phyloP scores from a whole-genome alignment of 108 stramenopile genomes.

The Nitzschia palea region DNA sequence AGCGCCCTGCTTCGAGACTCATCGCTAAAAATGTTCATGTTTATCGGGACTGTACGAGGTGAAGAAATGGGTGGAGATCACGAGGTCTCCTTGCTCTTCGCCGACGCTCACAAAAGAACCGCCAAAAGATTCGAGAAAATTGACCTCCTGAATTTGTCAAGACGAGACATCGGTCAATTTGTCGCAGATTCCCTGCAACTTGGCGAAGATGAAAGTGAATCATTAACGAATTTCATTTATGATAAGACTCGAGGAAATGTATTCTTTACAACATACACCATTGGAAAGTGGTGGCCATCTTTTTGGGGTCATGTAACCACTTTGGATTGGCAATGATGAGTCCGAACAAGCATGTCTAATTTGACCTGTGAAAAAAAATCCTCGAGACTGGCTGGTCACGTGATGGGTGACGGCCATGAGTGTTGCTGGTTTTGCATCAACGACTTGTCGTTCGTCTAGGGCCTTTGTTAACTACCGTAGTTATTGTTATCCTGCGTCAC shows the following conservation, averaged over 20 bases:
- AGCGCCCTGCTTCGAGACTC: conserved; percentile 20
- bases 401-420: no score
- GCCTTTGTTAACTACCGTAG: no score
- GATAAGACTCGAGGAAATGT: conserved; percentile 36
- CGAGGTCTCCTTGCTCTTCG: conserved; percentile 3
- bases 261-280: conserved; percentile 34
- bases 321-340: no score
- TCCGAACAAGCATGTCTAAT: no score
- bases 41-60: conserved; percentile 24
- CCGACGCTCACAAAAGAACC: not conserved
- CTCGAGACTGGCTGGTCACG: no score
- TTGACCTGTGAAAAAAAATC: no score
- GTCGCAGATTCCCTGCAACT: conserved; percentile 27
- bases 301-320: no score
- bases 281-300: no score
- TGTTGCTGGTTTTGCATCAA: no score
- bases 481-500: no score
- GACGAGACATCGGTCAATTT: conserved; percentile 21
- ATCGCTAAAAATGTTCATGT: conserved; percentile 16
- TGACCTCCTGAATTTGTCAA: conserved; percentile 20
- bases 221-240: conserved; percentile 25
- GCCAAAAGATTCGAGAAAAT: conserved; percentile 18
- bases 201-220: not conserved
- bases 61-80: conserved; percentile 5
- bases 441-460: no score